A percentile compares a stretch with the other conserved stretches of the same genome.
These are phyloP conservation scores for Fusarium veterinarium DNA, from an alignment of 2,329 filamentous ascomycete species.

Conservation along the genomic window DNA sequence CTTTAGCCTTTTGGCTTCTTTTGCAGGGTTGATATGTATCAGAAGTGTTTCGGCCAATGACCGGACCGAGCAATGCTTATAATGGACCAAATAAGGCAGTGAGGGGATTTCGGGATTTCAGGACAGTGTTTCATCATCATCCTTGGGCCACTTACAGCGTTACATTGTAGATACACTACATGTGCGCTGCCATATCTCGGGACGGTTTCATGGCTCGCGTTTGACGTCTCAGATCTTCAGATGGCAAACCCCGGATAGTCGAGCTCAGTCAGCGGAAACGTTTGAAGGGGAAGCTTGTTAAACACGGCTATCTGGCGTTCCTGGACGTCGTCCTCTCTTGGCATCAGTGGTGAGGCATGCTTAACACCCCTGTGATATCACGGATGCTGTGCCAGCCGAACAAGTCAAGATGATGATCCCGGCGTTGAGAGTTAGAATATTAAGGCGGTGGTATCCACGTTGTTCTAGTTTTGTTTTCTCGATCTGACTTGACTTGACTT, in stretches of 20 bases:
- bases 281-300: conserved; percentile 22
- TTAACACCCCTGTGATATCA: conserved; percentile 17
- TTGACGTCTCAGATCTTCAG: conserved; percentile 24
- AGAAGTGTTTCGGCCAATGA: conserved; percentile 23
- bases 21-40: conserved; percentile 20
- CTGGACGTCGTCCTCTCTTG: conserved; percentile 28
- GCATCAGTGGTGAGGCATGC: conserved; percentile 27
- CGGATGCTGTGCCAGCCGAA: conserved; percentile 32
- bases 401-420: conserved; percentile 14
- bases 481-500: conserved; percentile 19
- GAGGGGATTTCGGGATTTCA: conserved; percentile 8
- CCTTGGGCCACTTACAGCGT: conserved; percentile 7
- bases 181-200: conserved; percentile 7
- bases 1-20: neutral
- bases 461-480: conserved; percentile 1
- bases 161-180: conserved; percentile 3
- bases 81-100: neutral
- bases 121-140: conserved; percentile 21
- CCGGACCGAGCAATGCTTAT: conserved; percentile 10
- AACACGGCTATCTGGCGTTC: conserved; percentile 30
- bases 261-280: conserved; percentile 13
- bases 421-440: conserved; percentile 9
- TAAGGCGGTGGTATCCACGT: conserved; percentile 1
- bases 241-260: conserved; percentile 16
- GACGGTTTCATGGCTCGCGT: conserved; percentile 25